These are phyloP conservation scores for Zea luxurians DNA, from an alignment of 176 grass and related monocot genomes.

Conservation along the genomic window DNA sequence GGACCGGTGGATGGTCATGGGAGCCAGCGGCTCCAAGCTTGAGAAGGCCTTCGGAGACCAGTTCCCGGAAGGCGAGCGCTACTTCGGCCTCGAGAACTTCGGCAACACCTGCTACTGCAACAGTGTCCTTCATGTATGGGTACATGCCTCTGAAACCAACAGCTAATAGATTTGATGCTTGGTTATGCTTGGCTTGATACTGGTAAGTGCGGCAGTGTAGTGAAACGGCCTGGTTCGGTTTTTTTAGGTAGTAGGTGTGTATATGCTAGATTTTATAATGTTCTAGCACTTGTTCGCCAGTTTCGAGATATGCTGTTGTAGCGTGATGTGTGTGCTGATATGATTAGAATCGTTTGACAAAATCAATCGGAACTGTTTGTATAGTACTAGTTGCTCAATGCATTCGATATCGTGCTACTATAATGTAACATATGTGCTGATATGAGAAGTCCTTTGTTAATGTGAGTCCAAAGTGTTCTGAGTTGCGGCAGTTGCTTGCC, in stretches of 20 bases:
- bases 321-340: background rate
- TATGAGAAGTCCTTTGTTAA: background rate
- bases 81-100: conserved; percentile 97
- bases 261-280: conserved; percentile 2
- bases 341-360: background rate
- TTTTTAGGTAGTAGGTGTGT: background rate
- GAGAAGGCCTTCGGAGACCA: conserved; percentile 98
- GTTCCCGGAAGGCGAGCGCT: conserved; percentile 95
- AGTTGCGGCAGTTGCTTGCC: background rate
- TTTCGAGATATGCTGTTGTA: background rate
- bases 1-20: conserved; percentile 97
- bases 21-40: conserved; percentile 89
- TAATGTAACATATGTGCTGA: background rate
- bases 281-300: background rate
- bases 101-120: conserved; percentile 99
- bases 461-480: background rate
- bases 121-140: conserved; percentile 84
- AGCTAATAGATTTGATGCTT: conserved; percentile 31
- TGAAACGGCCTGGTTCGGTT: background rate
- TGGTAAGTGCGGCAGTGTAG: background rate
- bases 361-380: background rate
- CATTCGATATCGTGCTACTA: background rate
- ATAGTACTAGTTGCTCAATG: background rate
- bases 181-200: background rate
- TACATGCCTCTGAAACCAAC: background rate